Evolutionary conservation across 176 grass and related monocot genomes (phyloP).

Genomic region (Triticum turgidum): DNA sequence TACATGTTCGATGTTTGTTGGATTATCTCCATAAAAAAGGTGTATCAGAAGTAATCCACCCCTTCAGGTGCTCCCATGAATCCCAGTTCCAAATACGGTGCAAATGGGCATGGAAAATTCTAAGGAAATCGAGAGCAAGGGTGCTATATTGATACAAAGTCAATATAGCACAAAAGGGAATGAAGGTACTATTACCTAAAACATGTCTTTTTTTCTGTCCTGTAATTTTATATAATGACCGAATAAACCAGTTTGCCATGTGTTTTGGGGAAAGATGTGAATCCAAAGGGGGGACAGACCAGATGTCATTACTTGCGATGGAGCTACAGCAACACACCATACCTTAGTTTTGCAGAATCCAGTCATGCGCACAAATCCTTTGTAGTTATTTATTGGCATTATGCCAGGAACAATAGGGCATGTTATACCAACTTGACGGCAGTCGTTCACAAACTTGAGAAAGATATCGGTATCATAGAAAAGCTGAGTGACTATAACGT

Average conservation of each 20-base stretch:
- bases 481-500: slow-evolving; percentile 78
- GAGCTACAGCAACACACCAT: slow-evolving; percentile 1
- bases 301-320: slow-evolving; percentile 14
- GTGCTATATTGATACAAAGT: neutral
- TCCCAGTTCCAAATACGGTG: neutral
- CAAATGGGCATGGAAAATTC: neutral
- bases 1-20: neutral
- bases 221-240: neutral
- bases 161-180: neutral
- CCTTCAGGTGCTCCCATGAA: neutral
- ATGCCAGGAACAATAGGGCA: slow-evolving; percentile 95
- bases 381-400: slow-evolving; percentile 95
- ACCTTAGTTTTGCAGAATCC: slow-evolving; percentile 92
- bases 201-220: neutral
- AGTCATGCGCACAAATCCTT: slow-evolving; percentile 83
- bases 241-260: neutral
- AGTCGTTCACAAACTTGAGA: slow-evolving; percentile 91
- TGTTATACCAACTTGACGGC: slow-evolving; percentile 82
- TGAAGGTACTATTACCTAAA: neutral
- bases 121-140: neutral
- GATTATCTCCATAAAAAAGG: neutral
- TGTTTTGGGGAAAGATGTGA: neutral
- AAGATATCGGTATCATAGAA: slow-evolving; percentile 91
- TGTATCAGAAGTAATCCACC: neutral
- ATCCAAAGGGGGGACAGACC: neutral